Evolutionary conservation across 352 stramenopile species (phyloP).

Genomic region (Phytophthora ramorum): DNA sequence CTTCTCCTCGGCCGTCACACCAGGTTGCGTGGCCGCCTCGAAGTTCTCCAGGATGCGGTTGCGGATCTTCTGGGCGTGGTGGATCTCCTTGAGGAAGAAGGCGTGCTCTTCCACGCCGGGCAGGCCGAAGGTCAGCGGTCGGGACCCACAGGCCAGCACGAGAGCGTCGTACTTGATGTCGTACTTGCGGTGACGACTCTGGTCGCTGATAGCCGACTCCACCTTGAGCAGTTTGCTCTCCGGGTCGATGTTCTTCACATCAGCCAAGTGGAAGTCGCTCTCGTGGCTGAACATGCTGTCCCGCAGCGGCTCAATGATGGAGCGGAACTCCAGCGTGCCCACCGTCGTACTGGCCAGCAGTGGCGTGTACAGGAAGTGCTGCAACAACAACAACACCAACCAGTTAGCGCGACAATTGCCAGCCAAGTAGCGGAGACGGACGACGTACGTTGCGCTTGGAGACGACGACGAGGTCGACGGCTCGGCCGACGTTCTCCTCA

Average conservation of each 20-base stretch:
- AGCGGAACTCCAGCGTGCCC: slow-evolving; percentile 96
- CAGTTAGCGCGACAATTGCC: neutral
- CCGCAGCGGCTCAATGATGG: slow-evolving; percentile 96
- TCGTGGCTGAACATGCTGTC: slow-evolving; percentile 80
- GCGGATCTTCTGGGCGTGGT: slow-evolving; percentile 92
- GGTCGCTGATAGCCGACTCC: slow-evolving; percentile 59
- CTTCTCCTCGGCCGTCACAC: slow-evolving; percentile 85
- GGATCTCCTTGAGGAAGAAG: slow-evolving; percentile 98
- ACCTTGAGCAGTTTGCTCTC: slow-evolving; percentile 80
- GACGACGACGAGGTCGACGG: slow-evolving; percentile 79
- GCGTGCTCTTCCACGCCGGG: slow-evolving; percentile 92
- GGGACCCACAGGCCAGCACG: slow-evolving; percentile 92
- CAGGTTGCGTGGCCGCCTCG: slow-evolving; percentile 93
- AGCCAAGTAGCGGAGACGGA: neutral
- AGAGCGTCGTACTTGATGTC: slow-evolving; percentile 94
- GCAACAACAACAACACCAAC: slow-evolving; percentile 4
- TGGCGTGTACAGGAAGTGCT: slow-evolving; percentile 99
- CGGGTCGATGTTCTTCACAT: slow-evolving; percentile 77
- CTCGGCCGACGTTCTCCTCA: slow-evolving; percentile 54
- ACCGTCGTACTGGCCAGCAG: slow-evolving; percentile 95
- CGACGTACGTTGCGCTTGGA: slow-evolving; percentile 80
- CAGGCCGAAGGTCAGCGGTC: slow-evolving; percentile 96
- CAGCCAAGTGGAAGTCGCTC: slow-evolving; percentile 78
- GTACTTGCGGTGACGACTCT: slow-evolving; percentile 54
- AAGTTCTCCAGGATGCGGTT: slow-evolving; percentile 92